phyloP scores from a whole-genome alignment of 495 filamentous ascomycete genomes.

The Penicillium canariense region DNA sequence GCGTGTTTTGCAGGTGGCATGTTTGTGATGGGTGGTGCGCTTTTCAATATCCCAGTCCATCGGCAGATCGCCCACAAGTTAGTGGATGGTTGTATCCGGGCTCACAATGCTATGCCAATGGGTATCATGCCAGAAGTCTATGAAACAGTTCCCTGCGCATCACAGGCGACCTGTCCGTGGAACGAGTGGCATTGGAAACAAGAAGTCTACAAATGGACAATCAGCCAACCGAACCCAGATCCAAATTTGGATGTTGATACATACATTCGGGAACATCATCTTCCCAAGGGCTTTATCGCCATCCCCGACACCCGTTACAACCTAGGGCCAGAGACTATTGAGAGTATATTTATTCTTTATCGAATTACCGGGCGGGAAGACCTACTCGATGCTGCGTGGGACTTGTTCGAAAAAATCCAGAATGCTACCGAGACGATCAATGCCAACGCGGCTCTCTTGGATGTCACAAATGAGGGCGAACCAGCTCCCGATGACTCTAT shows the following conservation, averaged over 20 bases:
- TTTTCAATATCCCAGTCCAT: slow-evolving; percentile 65
- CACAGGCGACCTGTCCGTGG: slow-evolving; percentile 36
- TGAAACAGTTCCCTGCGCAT: slow-evolving; percentile 34
- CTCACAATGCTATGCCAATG: slow-evolving; percentile 49
- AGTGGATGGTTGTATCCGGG: slow-evolving; percentile 82
- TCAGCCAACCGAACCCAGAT: slow-evolving; percentile 7
- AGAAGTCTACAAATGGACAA: slow-evolving; percentile 23
- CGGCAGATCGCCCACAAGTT: slow-evolving; percentile 69
- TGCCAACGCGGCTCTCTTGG: slow-evolving; percentile 47
- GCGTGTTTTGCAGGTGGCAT: slow-evolving; percentile 87
- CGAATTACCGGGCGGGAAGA: slow-evolving; percentile 58
- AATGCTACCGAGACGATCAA: slow-evolving; percentile 46
- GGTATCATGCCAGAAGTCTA: slow-evolving; percentile 49
- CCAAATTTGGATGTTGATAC: slow-evolving; percentile 9
- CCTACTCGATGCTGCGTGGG: slow-evolving; percentile 59
- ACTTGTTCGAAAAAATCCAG: slow-evolving; percentile 57
- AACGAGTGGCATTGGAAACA: slow-evolving; percentile 35
- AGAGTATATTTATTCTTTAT: slow-evolving; percentile 62
- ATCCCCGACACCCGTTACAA: slow-evolving; percentile 39
- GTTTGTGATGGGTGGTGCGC: slow-evolving; percentile 72
- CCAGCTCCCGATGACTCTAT: slow-evolving; percentile 37
- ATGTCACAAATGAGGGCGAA: slow-evolving; percentile 33
- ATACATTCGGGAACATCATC: slow-evolving; percentile 27
- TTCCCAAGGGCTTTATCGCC: slow-evolving; percentile 35
- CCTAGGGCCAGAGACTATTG: slow-evolving; percentile 55